Percentiles rank a stretch among this genome's conserved stretches.
These are phyloP conservation scores for Quercus wislizeni DNA, from an alignment of 306 rosid species.

Conservation along the genomic window DNA sequence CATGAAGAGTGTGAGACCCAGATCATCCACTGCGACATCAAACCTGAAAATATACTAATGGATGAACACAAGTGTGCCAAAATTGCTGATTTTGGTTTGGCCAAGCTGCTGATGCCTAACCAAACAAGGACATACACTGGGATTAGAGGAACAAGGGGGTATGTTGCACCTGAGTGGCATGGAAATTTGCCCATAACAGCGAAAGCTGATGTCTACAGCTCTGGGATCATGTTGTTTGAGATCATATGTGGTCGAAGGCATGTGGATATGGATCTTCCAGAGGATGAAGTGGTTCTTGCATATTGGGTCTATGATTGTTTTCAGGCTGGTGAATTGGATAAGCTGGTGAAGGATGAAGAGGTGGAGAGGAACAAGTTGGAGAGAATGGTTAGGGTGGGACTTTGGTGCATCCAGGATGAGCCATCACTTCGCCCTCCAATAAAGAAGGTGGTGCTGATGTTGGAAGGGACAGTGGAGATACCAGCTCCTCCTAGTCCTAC, in stretches of 20 bases:
- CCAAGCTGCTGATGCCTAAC: conserved; percentile 31
- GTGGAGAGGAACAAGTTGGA: neutral
- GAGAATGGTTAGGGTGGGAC: conserved; percentile 26
- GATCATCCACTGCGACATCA: conserved; percentile 46
- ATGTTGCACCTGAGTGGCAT: conserved; percentile 40
- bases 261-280: conserved; percentile 12
- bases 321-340: neutral
- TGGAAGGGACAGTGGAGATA: conserved; percentile 34
- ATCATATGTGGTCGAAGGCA: conserved; percentile 28
- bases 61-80: conserved; percentile 26
- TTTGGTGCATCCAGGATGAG: conserved; percentile 34
- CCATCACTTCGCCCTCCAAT: conserved; percentile 30
- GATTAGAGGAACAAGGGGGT: conserved; percentile 39
- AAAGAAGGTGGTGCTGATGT: conserved; percentile 33
- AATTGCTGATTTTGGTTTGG: conserved; percentile 36
- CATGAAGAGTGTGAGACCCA: conserved; percentile 44
- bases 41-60: conserved; percentile 37
- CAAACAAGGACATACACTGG: conserved; percentile 34
- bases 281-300: conserved; percentile 16
- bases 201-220: conserved; percentile 38
- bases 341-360: conserved; percentile 15
- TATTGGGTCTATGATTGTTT: conserved; percentile 29
- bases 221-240: conserved; percentile 38
- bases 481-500: conserved; percentile 22
- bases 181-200: conserved; percentile 21